A percentile compares a stretch with the other conserved stretches of the same genome.
Evolutionary conservation across 176 grass and related monocot genomes (phyloP).

Genomic region (Ananas comosus): DNA sequence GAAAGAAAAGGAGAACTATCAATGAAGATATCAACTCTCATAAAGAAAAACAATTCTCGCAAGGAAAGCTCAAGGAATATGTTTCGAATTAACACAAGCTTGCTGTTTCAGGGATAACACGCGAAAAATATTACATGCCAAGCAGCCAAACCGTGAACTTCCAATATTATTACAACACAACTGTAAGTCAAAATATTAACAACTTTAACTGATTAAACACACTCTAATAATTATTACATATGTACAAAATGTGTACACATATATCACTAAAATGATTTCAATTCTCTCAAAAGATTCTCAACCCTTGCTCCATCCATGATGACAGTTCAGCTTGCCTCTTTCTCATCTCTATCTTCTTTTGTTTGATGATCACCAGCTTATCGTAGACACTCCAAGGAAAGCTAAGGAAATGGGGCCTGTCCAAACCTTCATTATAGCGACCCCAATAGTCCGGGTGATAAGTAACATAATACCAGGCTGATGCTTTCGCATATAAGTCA

Average conservation of each 20-base stretch:
- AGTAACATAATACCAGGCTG: constrained; percentile 84
- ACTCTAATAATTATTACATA: neutral
- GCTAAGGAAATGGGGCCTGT: constrained; percentile 63
- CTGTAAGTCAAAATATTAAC: neutral
- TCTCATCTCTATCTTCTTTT: constrained; percentile 28
- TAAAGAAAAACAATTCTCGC: too few relatives aligned
- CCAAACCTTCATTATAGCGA: constrained; percentile 41
- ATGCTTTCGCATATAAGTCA: constrained; percentile 56
- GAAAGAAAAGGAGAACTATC: too few relatives aligned
- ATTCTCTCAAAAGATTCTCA: constrained; percentile 18
- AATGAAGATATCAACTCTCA: too few relatives aligned
- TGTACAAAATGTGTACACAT: neutral
- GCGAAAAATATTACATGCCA: too few relatives aligned
- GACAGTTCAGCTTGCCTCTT: constrained; percentile 23
- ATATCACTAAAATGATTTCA: neutral
- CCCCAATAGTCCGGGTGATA: constrained; percentile 62
- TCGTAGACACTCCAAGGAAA: constrained; percentile 88
- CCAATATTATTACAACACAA: neutral
- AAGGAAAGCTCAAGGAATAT: too few relatives aligned
- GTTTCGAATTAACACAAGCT: too few relatives aligned
- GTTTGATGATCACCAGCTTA: constrained; percentile 51
- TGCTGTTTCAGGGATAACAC: too few relatives aligned
- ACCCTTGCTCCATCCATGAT: constrained; percentile 8
- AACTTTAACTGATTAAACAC: neutral
- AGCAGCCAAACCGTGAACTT: neutral